Evolutionary conservation across 257 asterid species (phyloP).

Genomic region (Salvia rosmarinus): DNA sequence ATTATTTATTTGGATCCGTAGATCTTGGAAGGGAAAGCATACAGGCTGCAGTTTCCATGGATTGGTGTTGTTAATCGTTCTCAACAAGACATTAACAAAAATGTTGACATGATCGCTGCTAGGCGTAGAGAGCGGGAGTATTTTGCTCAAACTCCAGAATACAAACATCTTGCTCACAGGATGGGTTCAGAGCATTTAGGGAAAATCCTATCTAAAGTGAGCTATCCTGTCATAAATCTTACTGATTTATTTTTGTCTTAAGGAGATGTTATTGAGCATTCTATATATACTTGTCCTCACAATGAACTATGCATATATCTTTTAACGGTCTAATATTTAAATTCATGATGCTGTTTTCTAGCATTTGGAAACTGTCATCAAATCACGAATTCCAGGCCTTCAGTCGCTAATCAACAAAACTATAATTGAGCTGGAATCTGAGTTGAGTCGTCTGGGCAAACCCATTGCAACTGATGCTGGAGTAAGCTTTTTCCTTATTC

Average conservation of each 20-base stretch:
- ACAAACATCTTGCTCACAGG: conserved; percentile 78
- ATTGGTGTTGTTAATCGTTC: conserved; percentile 98
- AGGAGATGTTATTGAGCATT: conserved; percentile 17
- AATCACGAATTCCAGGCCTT: conserved; percentile 98
- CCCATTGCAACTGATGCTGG: conserved; percentile 97
- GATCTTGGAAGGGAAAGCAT: conserved; percentile 94
- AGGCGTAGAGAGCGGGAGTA: conserved; percentile 91
- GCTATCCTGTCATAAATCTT: conserved; percentile 26
- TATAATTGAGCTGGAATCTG: conserved; percentile 82
- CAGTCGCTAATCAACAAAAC: conserved; percentile 96
- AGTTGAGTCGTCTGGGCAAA: conserved; percentile 92
- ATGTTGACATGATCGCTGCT: conserved; percentile 97
- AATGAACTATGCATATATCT: conserved; percentile 11
- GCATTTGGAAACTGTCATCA: conserved; percentile 98
- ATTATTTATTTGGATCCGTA: conserved; percentile 39
- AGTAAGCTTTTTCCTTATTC: conserved; percentile 51
- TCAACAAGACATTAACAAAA: conserved; percentile 92
- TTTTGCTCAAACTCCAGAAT: conserved; percentile 89
- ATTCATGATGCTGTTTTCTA: conserved; percentile 41
- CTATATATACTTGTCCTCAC: background rate
- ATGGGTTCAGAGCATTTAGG: conserved; percentile 99
- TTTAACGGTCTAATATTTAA: conserved; percentile 16
- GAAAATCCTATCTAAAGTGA: conserved; percentile 89
- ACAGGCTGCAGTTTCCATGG: conserved; percentile 95
- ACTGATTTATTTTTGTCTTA: background rate